Evolutionary conservation across 2,329 filamentous ascomycete species (phyloP).

Genomic region (Alternaria sp.): DNA sequence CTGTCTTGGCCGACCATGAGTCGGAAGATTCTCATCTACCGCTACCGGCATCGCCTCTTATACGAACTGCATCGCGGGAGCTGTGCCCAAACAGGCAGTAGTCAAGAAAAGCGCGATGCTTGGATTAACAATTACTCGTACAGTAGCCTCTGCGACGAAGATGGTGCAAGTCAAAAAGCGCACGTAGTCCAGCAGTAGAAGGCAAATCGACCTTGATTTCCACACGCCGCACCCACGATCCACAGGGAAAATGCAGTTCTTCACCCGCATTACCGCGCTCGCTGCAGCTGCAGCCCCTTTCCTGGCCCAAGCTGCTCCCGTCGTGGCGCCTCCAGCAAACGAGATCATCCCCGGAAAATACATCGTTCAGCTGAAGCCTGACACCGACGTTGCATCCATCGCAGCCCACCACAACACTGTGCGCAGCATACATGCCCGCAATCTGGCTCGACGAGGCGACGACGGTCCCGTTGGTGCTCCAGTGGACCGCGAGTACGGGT

Average conservation of each 20-base stretch:
- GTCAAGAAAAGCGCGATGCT: slow-evolving; percentile 8
- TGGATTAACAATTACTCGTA: neutral
- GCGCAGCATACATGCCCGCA: slow-evolving; percentile 39
- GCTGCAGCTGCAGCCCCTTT: slow-evolving; percentile 32
- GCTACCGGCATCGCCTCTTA: neutral
- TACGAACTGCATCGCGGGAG: neutral
- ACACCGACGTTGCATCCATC: slow-evolving; percentile 32
- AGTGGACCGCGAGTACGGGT: slow-evolving; percentile 37
- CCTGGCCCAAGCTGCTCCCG: slow-evolving; percentile 29
- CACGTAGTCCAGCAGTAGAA: neutral
- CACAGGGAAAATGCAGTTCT: slow-evolving; percentile 32
- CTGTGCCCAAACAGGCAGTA: slow-evolving; percentile 5
- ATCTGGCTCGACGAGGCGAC: slow-evolving; percentile 28
- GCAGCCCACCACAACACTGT: slow-evolving; percentile 34
- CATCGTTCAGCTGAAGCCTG: slow-evolving; percentile 52
- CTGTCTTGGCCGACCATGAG: neutral
- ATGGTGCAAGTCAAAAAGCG: slow-evolving; percentile 2
- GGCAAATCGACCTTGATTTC: neutral
- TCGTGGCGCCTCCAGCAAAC: slow-evolving; percentile 7
- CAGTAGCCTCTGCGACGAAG: neutral
- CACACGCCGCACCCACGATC: neutral
- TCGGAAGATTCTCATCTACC: neutral
- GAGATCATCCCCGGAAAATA: slow-evolving; percentile 50
- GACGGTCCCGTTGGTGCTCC: slow-evolving; percentile 17
- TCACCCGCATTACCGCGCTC: slow-evolving; percentile 33